phyloP scores from a whole-genome alignment of 371 early-diverging fungal species.

The Actinomucor elegans region DNA sequence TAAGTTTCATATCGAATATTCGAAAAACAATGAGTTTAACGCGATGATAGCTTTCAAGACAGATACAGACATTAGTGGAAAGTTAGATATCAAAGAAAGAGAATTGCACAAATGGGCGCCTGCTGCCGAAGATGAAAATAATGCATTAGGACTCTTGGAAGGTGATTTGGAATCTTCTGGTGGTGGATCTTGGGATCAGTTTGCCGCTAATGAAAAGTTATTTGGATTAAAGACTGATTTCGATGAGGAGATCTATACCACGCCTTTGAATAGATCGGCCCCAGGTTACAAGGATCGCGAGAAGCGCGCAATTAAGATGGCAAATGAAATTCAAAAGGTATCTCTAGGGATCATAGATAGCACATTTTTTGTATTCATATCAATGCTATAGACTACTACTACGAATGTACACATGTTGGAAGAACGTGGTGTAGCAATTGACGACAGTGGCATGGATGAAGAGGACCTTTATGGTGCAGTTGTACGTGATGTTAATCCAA shows the following conservation, averaged over 20 bases:
- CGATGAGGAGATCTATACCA: constrained; percentile 96
- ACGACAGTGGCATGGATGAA: constrained; percentile 81
- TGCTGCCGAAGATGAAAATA: constrained; percentile 45
- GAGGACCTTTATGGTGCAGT: constrained; percentile 87
- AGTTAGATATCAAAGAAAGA: constrained; percentile 69
- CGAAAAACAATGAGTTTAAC: neutral
- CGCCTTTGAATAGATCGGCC: constrained; percentile 82
- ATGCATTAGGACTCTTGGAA: constrained; percentile 27
- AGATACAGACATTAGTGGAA: constrained; percentile 86
- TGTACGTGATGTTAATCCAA: constrained; percentile 61
- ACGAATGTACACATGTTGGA: constrained; percentile 90
- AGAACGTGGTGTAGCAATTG: constrained; percentile 80
- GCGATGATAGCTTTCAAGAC: constrained; percentile 71
- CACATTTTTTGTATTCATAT: no score
- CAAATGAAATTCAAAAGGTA: constrained; percentile 87
- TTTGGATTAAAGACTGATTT: constrained; percentile 97
- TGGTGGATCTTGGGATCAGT: constrained; percentile 93
- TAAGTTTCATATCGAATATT: constrained; percentile 28
- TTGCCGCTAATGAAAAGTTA: constrained; percentile 92
- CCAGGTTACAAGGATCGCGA: constrained; percentile 89
- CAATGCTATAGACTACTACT: constrained; percentile 60
- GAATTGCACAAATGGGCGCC: constrained; percentile 88
- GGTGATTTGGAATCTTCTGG: constrained; percentile 32
- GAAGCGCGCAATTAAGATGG: constrained; percentile 85
- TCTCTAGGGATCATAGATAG: neutral